These are phyloP conservation scores for Beta corolliflora DNA, from an alignment of 179 eudicot genomes.

Conservation along the genomic window DNA sequence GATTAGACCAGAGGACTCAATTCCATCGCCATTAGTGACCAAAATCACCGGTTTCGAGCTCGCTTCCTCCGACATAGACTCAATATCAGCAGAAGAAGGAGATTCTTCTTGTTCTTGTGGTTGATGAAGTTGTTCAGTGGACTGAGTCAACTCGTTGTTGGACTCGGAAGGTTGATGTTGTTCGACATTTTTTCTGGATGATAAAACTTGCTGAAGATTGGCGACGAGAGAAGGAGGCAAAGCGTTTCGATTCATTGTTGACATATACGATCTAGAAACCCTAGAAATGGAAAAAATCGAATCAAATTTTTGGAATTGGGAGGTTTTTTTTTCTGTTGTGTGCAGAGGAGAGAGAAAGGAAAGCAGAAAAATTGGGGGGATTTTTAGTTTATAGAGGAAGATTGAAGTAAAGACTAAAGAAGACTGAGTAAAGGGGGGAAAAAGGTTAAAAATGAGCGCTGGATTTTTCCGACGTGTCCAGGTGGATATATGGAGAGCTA, in stretches of 20 bases:
- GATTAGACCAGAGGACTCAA: constrained; percentile 70
- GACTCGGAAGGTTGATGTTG: constrained; percentile 23
- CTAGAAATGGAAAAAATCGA: constrained; percentile 8
- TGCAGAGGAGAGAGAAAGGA: constrained; percentile 2
- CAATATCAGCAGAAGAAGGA: constrained; percentile 21
- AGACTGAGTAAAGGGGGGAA: neutral
- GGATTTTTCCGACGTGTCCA: constrained; percentile 5
- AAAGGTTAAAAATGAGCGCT: neutral
- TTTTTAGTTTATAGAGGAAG: neutral
- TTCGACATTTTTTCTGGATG: constrained; percentile 37
- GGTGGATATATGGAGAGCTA: neutral
- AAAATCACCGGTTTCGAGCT: constrained; percentile 57
- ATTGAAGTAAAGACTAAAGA: neutral
- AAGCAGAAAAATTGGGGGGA: neutral
- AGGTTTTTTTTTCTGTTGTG: neutral
- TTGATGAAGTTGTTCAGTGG: neutral
- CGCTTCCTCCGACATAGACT: constrained; percentile 25
- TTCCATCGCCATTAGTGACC: constrained; percentile 82
- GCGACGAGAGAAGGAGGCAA: constrained; percentile 64
- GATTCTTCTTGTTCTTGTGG: constrained; percentile 10
- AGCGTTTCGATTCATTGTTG: constrained; percentile 36
- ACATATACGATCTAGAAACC: constrained; percentile 17
- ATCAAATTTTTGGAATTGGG: neutral
- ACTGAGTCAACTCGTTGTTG: constrained; percentile 29
- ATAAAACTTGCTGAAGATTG: constrained; percentile 62